Evolutionary conservation across 352 stramenopile species (phyloP).

Genomic region (Phytophthora nicotianae): DNA sequence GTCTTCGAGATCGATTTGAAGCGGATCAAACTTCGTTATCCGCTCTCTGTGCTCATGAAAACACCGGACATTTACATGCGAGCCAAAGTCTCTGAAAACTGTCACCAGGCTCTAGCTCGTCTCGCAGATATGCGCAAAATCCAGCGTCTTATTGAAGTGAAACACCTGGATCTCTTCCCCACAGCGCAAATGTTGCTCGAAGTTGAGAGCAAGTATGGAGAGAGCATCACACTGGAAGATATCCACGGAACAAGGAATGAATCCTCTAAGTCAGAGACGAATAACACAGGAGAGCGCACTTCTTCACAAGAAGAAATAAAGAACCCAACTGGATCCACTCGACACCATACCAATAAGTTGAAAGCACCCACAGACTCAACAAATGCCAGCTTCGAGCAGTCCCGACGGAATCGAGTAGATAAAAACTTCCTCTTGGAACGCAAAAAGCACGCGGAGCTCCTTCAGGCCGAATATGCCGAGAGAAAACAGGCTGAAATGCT

Average conservation of each 20-base stretch:
- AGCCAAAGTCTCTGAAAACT: constrained; percentile 82
- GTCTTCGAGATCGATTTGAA: constrained; percentile 90
- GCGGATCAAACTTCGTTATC: constrained; percentile 86
- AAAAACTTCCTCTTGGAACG: constrained; percentile 72
- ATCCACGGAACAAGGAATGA: constrained; percentile 58
- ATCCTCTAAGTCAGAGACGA: constrained; percentile 14
- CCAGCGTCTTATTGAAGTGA: constrained; percentile 56
- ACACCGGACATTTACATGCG: constrained; percentile 91
- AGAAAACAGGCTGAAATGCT: constrained; percentile 43
- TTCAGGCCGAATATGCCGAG: constrained; percentile 41
- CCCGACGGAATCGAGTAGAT: constrained; percentile 43
- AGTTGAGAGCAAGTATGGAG: constrained; percentile 92
- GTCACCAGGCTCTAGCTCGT: constrained; percentile 73
- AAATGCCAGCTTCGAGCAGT: constrained; percentile 71
- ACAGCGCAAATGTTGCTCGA: constrained; percentile 77
- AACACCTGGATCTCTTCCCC: constrained; percentile 79
- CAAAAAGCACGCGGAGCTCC: constrained; percentile 33
- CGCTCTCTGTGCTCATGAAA: constrained; percentile 70
- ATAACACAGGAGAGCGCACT: constrained; percentile 1
- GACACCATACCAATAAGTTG: constrained; percentile 22
- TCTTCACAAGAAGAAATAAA: constrained; percentile 6
- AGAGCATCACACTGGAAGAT: constrained; percentile 90
- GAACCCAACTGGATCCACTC: constrained; percentile 2
- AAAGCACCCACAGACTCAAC: constrained; percentile 82
- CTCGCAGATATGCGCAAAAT: constrained; percentile 73